These are phyloP conservation scores for Tagetes erecta DNA, from an alignment of 129 eudicot species.

Conservation along the genomic window DNA sequence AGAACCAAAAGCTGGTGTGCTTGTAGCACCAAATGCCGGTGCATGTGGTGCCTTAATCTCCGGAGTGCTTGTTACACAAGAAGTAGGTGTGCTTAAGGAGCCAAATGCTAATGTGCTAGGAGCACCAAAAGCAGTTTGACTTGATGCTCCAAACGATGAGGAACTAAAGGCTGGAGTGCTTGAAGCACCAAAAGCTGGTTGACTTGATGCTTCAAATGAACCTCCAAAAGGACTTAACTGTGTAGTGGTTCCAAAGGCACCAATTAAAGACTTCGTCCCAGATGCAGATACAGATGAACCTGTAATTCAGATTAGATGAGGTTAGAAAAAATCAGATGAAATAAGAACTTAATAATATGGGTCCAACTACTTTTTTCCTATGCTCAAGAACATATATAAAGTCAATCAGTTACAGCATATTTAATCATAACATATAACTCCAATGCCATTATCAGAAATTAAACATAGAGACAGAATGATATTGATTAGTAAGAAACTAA, in stretches of 20 bases:
- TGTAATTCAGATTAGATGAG: conserved; percentile 25
- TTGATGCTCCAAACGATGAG: conserved; percentile 65
- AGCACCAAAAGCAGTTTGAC: conserved; percentile 62
- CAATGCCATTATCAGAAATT: background rate
- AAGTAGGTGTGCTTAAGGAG: conserved; percentile 16
- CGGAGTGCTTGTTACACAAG: conserved; percentile 43
- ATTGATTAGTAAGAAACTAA: background rate
- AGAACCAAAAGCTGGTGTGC: conserved; percentile 46
- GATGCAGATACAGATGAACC: conserved; percentile 71
- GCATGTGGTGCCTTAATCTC: conserved; percentile 46
- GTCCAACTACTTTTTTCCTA: too few species aligned
- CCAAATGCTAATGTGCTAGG: conserved; percentile 56
- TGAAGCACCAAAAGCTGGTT: conserved; percentile 64
- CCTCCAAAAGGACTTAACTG: conserved; percentile 75
- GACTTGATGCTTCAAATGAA: conserved; percentile 63
- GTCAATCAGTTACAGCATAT: too few species aligned
- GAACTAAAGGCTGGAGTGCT: conserved; percentile 55
- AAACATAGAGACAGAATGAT: background rate
- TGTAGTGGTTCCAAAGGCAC: conserved; percentile 73
- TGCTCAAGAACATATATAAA: too few species aligned
- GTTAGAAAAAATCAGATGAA: background rate
- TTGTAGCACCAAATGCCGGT: background rate
- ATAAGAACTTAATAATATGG: too few species aligned
- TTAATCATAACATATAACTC: background rate
- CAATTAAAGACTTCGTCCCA: conserved; percentile 80